Conservation (phyloP, 2,329 filamentous ascomycete genomes). For the Aspergillus quadrilineatus region DNA sequence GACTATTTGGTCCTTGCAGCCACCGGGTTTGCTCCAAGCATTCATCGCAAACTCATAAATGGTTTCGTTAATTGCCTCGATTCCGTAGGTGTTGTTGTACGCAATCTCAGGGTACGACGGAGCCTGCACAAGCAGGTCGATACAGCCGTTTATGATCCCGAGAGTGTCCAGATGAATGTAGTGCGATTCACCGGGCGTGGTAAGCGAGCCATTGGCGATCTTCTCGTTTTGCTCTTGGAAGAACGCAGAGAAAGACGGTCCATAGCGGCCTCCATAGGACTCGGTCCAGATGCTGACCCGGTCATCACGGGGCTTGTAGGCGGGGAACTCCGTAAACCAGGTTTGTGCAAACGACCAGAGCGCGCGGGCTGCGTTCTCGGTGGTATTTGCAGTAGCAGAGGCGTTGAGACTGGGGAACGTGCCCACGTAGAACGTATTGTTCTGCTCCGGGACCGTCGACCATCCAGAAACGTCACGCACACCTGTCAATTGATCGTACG, state of each 20-base stretch:
- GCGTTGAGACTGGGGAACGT: conserved; percentile 51
- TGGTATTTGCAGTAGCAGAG: conserved; percentile 50
- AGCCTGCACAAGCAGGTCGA: conserved; percentile 52
- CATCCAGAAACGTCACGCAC: conserved; percentile 29
- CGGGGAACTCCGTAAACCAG: conserved; percentile 64
- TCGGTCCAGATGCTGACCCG: conserved; percentile 47
- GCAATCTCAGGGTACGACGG: conserved; percentile 53
- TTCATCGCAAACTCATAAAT: conserved; percentile 48
- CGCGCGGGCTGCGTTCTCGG: conserved; percentile 54
- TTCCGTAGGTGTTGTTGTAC: conserved; percentile 61
- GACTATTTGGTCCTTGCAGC: conserved; percentile 56
- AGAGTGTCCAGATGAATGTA: conserved; percentile 53
- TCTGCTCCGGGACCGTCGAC: conserved; percentile 42
- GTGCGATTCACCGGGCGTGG: conserved; percentile 27
- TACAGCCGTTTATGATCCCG: conserved; percentile 57
- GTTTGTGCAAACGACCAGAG: conserved; percentile 61
- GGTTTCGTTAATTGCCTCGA: conserved; percentile 52
- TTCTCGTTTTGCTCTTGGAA: conserved; percentile 45
- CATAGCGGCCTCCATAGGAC: conserved; percentile 48
- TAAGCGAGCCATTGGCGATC: conserved; percentile 35
- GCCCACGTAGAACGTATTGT: conserved; percentile 54
- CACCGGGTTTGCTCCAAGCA: conserved; percentile 47
- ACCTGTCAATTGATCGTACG: conserved; percentile 31
- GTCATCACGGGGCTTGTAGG: conserved; percentile 60
- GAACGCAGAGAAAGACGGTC: conserved; percentile 41